These are phyloP conservation scores for Annona cherimola DNA, from an alignment of 164 flowering plant genomes.

Conservation along the genomic window DNA sequence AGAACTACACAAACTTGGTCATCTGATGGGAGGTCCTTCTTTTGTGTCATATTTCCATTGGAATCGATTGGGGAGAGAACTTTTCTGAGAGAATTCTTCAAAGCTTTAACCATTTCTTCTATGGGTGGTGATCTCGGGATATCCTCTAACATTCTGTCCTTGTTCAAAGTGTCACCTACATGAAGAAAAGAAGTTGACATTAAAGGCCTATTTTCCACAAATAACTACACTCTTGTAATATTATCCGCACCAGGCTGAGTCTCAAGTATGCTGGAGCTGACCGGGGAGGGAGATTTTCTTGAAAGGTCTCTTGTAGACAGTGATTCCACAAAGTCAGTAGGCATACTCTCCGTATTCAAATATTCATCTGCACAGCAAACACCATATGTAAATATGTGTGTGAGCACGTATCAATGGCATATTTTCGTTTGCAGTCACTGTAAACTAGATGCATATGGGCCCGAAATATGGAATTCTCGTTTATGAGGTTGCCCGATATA, in stretches of 20 bases:
- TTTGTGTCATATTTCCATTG: conserved; percentile 21
- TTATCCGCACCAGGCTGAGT: neutral
- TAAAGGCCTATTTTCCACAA: neutral
- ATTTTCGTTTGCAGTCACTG: neutral
- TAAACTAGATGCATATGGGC: neutral
- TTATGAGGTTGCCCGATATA: neutral
- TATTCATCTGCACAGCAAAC: conserved; percentile 18
- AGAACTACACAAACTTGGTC: conserved; percentile 18
- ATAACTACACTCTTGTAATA: neutral
- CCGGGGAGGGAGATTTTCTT: conserved; percentile 63
- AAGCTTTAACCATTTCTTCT: conserved; percentile 21
- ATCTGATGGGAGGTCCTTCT: conserved; percentile 25
- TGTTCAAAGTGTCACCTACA: neutral
- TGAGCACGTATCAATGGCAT: neutral
- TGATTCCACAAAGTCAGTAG: conserved; percentile 12
- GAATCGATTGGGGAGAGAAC: conserved; percentile 60
- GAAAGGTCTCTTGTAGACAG: conserved; percentile 31
- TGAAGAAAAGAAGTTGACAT: neutral
- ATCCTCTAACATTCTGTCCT: conserved; percentile 13
- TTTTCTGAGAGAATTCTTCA: conserved; percentile 42
- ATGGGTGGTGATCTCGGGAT: conserved; percentile 25
- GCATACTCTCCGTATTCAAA: conserved; percentile 17
- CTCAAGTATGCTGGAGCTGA: conserved; percentile 30
- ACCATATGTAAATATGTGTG: neutral
- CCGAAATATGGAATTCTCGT: neutral